These are phyloP conservation scores for Septoria petroselini DNA, from an alignment of 2,329 filamentous ascomycete genomes.

Conservation along the genomic window DNA sequence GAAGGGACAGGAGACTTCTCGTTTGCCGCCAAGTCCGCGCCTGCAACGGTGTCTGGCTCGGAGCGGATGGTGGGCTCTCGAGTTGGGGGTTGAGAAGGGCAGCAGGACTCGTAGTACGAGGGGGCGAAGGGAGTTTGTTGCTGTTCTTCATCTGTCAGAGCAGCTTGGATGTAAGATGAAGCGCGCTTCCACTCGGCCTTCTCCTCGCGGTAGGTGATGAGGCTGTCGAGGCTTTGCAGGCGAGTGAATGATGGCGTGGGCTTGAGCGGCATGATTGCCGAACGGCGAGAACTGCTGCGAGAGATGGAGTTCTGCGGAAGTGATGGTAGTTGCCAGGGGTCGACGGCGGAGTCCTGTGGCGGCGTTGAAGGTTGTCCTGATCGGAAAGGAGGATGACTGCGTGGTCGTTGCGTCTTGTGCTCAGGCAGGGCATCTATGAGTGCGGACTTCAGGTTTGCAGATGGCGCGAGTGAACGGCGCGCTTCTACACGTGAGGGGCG, in stretches of 20 bases:
- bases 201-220: slow-evolving; percentile 36
- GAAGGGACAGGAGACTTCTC: slow-evolving; percentile 10
- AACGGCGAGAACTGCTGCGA: slow-evolving; percentile 23
- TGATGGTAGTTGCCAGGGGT: slow-evolving; percentile 26
- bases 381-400: slow-evolving; percentile 20
- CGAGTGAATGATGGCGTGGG: slow-evolving; percentile 29
- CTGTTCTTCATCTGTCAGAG: slow-evolving; percentile 12
- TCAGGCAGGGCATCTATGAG: slow-evolving; percentile 3
- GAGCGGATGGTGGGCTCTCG: slow-evolving; percentile 18
- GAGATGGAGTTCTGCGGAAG: slow-evolving; percentile 20
- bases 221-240: slow-evolving; percentile 35
- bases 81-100: slow-evolving; percentile 3
- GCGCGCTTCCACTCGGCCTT: slow-evolving; percentile 30
- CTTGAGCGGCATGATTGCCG: slow-evolving; percentile 22
- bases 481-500: slow-evolving; percentile 11
- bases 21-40: slow-evolving; percentile 3
- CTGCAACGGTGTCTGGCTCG: slow-evolving; percentile 14
- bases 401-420: slow-evolving; percentile 13
- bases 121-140: not conserved
- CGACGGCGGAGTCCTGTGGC: slow-evolving; percentile 15
- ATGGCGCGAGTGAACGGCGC: slow-evolving; percentile 16
- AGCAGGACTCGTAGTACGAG: not conserved
- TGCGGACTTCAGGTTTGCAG: slow-evolving; percentile 16
- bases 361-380: slow-evolving; percentile 15
- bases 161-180: slow-evolving; percentile 23